Conservation (phyloP, 768 basidiomycete genomes). For the Tylopilus intermedius region DNA sequence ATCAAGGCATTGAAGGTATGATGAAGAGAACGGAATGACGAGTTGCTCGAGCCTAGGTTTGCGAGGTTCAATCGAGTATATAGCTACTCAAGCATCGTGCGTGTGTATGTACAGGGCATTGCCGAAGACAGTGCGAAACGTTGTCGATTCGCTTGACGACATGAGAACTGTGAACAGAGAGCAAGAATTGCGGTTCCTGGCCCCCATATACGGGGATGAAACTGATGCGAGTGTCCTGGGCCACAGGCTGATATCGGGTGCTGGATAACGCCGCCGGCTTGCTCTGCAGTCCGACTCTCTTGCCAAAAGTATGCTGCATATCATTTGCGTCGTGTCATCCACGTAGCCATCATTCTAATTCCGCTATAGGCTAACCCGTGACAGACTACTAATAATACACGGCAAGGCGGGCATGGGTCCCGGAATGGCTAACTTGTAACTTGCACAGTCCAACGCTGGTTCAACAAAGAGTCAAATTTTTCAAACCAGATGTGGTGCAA, state of each 20-base stretch:
- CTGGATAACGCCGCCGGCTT: background rate
- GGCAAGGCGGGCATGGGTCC: too few relatives aligned
- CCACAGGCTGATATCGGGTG: background rate
- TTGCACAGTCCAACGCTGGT: too few relatives aligned
- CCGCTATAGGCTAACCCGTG: background rate
- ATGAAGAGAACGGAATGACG: slow-evolving; percentile 6
- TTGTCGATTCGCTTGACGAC: background rate
- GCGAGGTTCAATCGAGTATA: background rate
- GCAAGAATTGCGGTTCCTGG: background rate
- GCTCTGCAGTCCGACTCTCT: background rate
- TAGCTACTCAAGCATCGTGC: background rate
- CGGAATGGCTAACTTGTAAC: background rate
- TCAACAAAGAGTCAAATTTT: too few relatives aligned
- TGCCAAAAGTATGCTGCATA: background rate
- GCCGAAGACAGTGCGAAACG: background rate
- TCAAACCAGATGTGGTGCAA: too few relatives aligned
- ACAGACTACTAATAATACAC: background rate
- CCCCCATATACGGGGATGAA: background rate
- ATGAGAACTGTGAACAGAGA: background rate
- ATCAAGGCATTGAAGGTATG: slow-evolving; percentile 81
- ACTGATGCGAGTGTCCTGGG: background rate
- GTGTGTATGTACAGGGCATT: background rate
- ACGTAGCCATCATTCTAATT: background rate
- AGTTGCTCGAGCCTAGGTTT: background rate
- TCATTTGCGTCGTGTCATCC: background rate